A percentile compares a stretch with the other conserved stretches of the same genome.
Conservation (phyloP, 148 eudicot genomes). For the Rhododendron vialii region DNA sequence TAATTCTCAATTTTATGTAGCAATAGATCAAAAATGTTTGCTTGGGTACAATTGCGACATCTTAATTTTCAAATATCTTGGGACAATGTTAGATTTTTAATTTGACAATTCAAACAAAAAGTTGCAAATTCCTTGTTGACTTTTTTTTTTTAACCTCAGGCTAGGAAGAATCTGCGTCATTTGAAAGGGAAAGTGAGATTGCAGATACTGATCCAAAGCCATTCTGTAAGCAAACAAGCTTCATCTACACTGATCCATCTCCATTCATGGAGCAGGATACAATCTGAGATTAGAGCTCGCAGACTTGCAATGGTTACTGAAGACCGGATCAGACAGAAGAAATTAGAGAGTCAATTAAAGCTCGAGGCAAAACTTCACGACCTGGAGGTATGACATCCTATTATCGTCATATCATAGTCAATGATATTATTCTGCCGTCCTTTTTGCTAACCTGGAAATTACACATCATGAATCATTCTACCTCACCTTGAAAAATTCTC, state of each 20-base stretch:
- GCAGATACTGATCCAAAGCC: slow-evolving; percentile 44
- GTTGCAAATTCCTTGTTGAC: neutral
- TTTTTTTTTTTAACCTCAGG: slow-evolving; percentile 33
- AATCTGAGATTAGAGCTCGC: slow-evolving; percentile 67
- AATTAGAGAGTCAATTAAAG: slow-evolving; percentile 73
- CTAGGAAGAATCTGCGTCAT: slow-evolving; percentile 52
- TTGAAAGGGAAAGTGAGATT: slow-evolving; percentile 60
- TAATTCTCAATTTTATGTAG: neutral
- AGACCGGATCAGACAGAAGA: slow-evolving; percentile 71
- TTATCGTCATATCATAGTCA: neutral
- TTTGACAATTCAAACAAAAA: neutral
- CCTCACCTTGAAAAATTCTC: neutral
- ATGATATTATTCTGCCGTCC: neutral
- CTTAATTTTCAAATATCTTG: neutral
- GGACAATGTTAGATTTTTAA: neutral
- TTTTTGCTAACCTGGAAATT: neutral
- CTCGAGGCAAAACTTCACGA: slow-evolving; percentile 86
- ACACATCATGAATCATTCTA: neutral
- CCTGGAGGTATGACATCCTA: slow-evolving; percentile 45
- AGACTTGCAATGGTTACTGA: slow-evolving; percentile 71
- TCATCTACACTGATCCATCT: slow-evolving; percentile 58
- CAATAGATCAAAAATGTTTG: neutral
- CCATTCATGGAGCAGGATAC: slow-evolving; percentile 76
- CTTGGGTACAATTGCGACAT: neutral
- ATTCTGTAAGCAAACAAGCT: slow-evolving; percentile 57